Conservation (phyloP, 1,284 basidiomycete genomes). For the Irpex lacteus region DNA sequence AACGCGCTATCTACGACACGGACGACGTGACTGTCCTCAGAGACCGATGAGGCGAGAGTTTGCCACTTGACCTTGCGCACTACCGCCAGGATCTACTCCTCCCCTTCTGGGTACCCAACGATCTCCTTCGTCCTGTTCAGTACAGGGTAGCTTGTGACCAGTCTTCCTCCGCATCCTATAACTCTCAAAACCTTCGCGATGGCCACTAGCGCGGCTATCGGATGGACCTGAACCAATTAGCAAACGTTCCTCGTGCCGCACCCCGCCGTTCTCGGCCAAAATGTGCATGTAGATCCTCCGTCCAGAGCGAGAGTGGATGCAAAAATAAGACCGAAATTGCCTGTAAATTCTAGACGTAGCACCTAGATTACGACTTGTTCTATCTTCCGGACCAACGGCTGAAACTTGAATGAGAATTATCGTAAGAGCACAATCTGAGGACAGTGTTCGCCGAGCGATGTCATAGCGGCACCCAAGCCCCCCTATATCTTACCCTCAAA, state of each 20-base stretch:
- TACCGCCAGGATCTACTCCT: background rate
- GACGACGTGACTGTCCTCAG: background rate
- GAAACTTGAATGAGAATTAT: background rate
- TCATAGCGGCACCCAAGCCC: background rate
- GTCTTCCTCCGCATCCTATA: background rate
- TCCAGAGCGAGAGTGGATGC: background rate
- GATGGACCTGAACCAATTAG: background rate
- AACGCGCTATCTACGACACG: background rate
- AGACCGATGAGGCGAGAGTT: background rate
- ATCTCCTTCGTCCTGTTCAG: background rate
- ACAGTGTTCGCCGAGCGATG: background rate
- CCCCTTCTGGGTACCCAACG: background rate
- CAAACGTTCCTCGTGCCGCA: background rate
- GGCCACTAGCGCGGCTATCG: background rate
- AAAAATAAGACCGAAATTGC: background rate
- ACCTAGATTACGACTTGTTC: background rate
- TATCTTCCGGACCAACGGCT: background rate
- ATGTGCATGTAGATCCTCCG: background rate
- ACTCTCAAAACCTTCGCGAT: background rate
- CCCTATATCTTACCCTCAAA: background rate
- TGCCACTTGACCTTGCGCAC: background rate
- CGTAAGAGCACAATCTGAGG: background rate
- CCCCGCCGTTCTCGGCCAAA: background rate
- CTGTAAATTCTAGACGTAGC: background rate
- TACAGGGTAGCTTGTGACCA: background rate